These are phyloP conservation scores for Cutaneotrichosporon cavernicola DNA, from an alignment of 1,284 basidiomycete genomes.

Conservation along the genomic window DNA sequence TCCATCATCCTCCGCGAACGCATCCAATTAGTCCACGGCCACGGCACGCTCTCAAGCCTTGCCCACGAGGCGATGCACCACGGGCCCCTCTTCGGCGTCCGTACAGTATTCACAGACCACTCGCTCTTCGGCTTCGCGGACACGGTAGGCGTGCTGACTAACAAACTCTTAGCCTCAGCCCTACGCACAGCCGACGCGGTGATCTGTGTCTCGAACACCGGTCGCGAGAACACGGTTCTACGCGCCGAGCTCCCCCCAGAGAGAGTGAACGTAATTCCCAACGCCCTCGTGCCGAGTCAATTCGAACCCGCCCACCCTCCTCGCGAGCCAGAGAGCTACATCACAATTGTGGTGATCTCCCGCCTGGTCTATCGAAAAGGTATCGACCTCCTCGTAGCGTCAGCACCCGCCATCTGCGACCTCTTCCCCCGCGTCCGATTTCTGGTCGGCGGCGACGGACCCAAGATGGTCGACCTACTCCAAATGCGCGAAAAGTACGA, in stretches of 20 bases:
- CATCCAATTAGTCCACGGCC: slow-evolving; percentile 85
- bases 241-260: slow-evolving; percentile 71
- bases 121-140: slow-evolving; percentile 94
- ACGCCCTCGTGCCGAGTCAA: slow-evolving; percentile 82
- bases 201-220: slow-evolving; percentile 96
- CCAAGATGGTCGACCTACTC: slow-evolving; percentile 89
- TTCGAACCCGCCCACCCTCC: slow-evolving; percentile 65
- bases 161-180: slow-evolving; percentile 85
- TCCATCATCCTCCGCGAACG: slow-evolving; percentile 83
- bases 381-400: slow-evolving; percentile 88
- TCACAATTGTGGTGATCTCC: slow-evolving; percentile 91
- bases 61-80: slow-evolving; percentile 90
- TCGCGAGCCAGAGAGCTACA: background rate
- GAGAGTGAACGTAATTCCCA: slow-evolving; percentile 87
- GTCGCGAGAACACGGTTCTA: slow-evolving; percentile 92
- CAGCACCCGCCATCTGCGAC: slow-evolving; percentile 83
- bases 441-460: slow-evolving; percentile 89
- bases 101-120: slow-evolving; percentile 93
- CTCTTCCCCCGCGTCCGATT: slow-evolving; percentile 82
- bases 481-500: slow-evolving; percentile 92
- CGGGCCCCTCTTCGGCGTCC: slow-evolving; percentile 69
- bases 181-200: slow-evolving; percentile 88
- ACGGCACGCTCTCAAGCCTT: slow-evolving; percentile 83
- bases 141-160: slow-evolving; percentile 92
- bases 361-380: slow-evolving; percentile 97